Evolutionary conservation across 108 stramenopile species (phyloP).

Genomic region (Seminavis robusta): DNA sequence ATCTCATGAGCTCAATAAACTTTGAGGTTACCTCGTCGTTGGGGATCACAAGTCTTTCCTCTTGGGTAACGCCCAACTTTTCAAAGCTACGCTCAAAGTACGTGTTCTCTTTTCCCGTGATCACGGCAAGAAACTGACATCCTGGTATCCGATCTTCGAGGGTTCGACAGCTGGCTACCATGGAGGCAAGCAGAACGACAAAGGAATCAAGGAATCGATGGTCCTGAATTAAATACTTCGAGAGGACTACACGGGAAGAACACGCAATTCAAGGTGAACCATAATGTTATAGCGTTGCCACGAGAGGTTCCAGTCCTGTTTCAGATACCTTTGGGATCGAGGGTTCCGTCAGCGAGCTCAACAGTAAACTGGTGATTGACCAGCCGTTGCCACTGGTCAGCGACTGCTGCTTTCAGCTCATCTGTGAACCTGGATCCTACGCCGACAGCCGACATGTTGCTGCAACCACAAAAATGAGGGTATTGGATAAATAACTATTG

Average conservation of each 20-base stretch:
- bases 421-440: conserved; percentile 29
- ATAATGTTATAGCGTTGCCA: too few relatives aligned
- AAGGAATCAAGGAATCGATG: conserved; percentile 68
- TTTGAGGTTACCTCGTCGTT: conserved; percentile 32
- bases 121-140: conserved; percentile 60
- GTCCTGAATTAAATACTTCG: conserved; percentile 64
- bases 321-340: conserved; percentile 35
- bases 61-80: conserved; percentile 19
- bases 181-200: conserved; percentile 43
- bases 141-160: conserved; percentile 62
- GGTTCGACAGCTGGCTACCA: conserved; percentile 41
- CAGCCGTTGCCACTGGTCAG: conserved; percentile 54
- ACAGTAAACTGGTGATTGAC: conserved; percentile 43
- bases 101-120: conserved; percentile 68
- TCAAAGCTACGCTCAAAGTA: conserved; percentile 63
- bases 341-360: conserved; percentile 36
- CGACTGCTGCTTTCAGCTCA: conserved; percentile 37
- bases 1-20: conserved; percentile 46
- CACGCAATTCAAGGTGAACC: too few relatives aligned
- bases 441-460: neutral
- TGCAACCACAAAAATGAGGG: too few relatives aligned
- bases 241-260: conserved; percentile 16
- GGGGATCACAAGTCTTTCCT: conserved; percentile 39
- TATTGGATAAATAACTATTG: too few relatives aligned
- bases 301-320: too few relatives aligned